Conservation (phyloP, 345 rosid species). For the Hirschfeldia incana region DNA sequence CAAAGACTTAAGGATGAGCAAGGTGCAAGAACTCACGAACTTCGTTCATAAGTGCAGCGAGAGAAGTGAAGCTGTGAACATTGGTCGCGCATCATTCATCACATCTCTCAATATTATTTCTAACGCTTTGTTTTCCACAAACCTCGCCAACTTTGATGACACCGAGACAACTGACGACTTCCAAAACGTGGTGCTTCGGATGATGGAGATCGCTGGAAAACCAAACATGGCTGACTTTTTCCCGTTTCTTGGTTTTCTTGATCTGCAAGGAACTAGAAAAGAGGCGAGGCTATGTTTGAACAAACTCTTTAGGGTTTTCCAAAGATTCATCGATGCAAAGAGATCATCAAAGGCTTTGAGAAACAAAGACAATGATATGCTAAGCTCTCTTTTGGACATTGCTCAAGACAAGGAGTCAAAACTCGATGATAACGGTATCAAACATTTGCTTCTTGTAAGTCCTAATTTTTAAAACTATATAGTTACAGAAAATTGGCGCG, state of each 20-base stretch:
- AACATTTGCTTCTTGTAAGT: no score
- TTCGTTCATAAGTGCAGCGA: slow-evolving; percentile 23
- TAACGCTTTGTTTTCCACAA: slow-evolving; percentile 26
- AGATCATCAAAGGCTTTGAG: slow-evolving; percentile 3
- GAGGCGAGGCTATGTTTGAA: slow-evolving; percentile 10
- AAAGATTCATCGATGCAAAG: slow-evolving; percentile 28
- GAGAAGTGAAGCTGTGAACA: slow-evolving; percentile 34
- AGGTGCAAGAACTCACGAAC: slow-evolving; percentile 29
- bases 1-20: slow-evolving; percentile 28
- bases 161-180: slow-evolving; percentile 8
- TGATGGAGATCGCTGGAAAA: slow-evolving; percentile 23
- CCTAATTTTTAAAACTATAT: background rate
- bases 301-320: slow-evolving; percentile 25
- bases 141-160: slow-evolving; percentile 13
- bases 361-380: slow-evolving; percentile 26
- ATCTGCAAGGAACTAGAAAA: slow-evolving; percentile 23
- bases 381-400: slow-evolving; percentile 36
- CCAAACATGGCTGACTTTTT: background rate
- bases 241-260: slow-evolving; percentile 23
- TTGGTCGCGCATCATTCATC: slow-evolving; percentile 32
- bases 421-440: slow-evolving; percentile 5
- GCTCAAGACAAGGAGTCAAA: slow-evolving; percentile 20
- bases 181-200: slow-evolving; percentile 3
- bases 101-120: slow-evolving; percentile 35
- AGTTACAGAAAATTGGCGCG: no score